Base-by-base conservation (phyloP, 1,139 yeast genomes). In the Saccharomyces pastorianus region DNA sequence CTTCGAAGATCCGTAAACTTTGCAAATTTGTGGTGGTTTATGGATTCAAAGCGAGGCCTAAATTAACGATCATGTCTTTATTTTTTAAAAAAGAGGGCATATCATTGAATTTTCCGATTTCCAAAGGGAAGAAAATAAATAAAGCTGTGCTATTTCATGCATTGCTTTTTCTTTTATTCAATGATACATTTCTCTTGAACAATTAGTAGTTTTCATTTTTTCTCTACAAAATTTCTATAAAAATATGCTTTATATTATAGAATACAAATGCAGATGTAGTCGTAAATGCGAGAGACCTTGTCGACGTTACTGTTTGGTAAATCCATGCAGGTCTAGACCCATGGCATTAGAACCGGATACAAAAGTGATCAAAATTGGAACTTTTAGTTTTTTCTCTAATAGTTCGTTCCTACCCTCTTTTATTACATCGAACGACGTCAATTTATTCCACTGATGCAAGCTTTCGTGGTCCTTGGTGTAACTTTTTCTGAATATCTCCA, bases 31-130 rank as follows among this genome's bases (percentile, higher is more conserved):
- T 51, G 47, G 78, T 81, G 82, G 83, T 75, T 68, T 76, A 72
- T 71, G 73, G 83, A 81, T 81, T 82, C 86, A 82, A 82, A 82
- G 83, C 82, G 85, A 79, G 73, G 85, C 84, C 85, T 65, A 82
- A 77, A 82, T 55, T 59, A 62, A 61, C 54, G 62, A 55, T 57
- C 46, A 51, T 50, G 47, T 53, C 55, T 52, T 51, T 28, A 47
- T 47, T 25, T n/a, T 25, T 34, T 48, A 47, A 44, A 53, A 49
- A 51, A 53, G 28, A 50, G 56, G 55, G 47, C 57, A 56, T 56
- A 58, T 59, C 67, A 59, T 61, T 61, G 61, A 56, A 54, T 58
- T 58, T 58, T 47, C 42, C 25, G 48, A 46, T 46, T 41, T 41
- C 25, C 46, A 17, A 41, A 47, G 23, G 26, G 38, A 17, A 28